Evolutionary conservation across 768 basidiomycete genomes (phyloP).

Genomic region (Suillus hirtellus): DNA sequence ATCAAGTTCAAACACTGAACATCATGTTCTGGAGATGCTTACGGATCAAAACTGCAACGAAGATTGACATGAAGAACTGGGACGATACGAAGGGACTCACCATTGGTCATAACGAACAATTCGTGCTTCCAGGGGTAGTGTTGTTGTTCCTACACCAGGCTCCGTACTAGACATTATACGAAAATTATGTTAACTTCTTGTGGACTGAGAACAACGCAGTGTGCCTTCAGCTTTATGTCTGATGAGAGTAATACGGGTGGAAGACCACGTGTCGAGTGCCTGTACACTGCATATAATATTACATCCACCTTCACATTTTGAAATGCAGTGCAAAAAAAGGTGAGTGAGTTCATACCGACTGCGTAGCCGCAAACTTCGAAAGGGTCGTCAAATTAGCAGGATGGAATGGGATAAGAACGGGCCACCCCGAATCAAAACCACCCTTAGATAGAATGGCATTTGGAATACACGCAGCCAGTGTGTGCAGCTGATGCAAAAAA

Average conservation of each 20-base stretch:
- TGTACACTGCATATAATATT: background rate
- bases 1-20: background rate
- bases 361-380: background rate
- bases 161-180: background rate
- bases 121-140: background rate
- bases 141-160: background rate
- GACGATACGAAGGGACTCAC: background rate
- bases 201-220: background rate
- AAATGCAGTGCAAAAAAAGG: background rate
- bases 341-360: background rate
- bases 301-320: background rate
- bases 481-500: no score
- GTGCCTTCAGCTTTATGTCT: background rate
- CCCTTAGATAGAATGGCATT: no score
- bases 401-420: background rate
- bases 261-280: background rate
- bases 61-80: background rate
- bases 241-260: background rate
- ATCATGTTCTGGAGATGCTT: background rate
- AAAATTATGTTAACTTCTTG: background rate
- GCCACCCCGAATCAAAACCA: no score
- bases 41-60: background rate
- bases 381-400: background rate
- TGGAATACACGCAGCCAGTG: no score
- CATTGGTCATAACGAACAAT: constrained; percentile 1